Conservation (phyloP, 208 protist genomes). For the Wallacemonas sp. region DNA sequence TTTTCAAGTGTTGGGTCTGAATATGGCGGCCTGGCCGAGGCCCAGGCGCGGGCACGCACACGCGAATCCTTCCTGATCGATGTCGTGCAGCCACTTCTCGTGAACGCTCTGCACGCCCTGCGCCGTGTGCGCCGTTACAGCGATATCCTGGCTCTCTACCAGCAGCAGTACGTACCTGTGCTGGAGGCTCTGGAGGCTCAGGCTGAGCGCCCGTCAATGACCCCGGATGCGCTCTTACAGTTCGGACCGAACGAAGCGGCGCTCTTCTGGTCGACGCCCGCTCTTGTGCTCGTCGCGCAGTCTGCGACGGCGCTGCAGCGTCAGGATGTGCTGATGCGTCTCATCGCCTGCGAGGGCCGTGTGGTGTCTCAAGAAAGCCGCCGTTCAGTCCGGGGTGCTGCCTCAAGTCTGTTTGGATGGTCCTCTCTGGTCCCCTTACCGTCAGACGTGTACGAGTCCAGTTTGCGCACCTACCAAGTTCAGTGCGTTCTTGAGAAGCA, state of each 20-base stretch:
- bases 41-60: background rate
- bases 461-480: constrained; percentile 21
- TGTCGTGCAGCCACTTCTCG: constrained; percentile 37
- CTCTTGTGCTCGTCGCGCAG: constrained; percentile 54
- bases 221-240: background rate
- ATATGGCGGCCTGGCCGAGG: background rate
- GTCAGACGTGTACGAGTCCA: constrained; percentile 59
- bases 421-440: constrained; percentile 7
- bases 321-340: constrained; percentile 38
- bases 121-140: constrained; percentile 48
- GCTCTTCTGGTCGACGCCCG: constrained; percentile 29
- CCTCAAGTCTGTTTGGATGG: no score
- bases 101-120: constrained; percentile 48
- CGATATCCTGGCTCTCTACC: constrained; percentile 40
- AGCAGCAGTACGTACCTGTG: background rate
- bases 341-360: background rate
- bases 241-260: background rate
- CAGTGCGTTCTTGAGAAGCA: constrained; percentile 3
- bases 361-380: background rate
- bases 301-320: constrained; percentile 49
- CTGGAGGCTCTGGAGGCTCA: background rate
- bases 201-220: background rate
- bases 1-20: no score
- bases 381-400: no score
- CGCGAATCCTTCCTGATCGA: constrained; percentile 11